phyloP scores from a whole-genome alignment of 2,329 filamentous ascomycete species.

The Fusarium transvaalense region DNA sequence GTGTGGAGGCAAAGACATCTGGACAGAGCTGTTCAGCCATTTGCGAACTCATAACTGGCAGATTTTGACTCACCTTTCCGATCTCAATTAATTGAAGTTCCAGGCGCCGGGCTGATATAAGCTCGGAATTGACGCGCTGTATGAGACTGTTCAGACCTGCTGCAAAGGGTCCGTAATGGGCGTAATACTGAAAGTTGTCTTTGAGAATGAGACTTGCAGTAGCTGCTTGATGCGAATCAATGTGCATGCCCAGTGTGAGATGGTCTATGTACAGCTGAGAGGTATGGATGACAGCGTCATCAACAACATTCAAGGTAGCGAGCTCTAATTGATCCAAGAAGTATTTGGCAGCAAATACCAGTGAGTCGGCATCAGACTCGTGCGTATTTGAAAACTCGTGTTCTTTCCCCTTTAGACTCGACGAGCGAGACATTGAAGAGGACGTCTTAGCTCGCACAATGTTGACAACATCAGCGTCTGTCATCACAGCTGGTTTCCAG shows the following conservation, averaged over 20 bases:
- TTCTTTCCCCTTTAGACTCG: slow-evolving; percentile 59
- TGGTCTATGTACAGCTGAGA: slow-evolving; percentile 61
- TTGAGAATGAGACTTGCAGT: slow-evolving; percentile 55
- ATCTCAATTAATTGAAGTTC: slow-evolving; percentile 65
- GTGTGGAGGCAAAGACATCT: slow-evolving; percentile 55
- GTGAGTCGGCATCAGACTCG: slow-evolving; percentile 50
- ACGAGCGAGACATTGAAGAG: slow-evolving; percentile 36
- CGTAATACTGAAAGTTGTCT: slow-evolving; percentile 54
- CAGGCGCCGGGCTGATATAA: slow-evolving; percentile 58
- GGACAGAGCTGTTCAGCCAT: slow-evolving; percentile 30
- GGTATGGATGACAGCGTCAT: slow-evolving; percentile 51
- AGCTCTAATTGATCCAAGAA: slow-evolving; percentile 67
- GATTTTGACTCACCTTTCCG: slow-evolving; percentile 59
- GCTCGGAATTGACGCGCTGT: slow-evolving; percentile 53
- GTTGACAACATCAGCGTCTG: slow-evolving; percentile 47
- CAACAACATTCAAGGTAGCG: slow-evolving; percentile 53
- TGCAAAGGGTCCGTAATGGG: slow-evolving; percentile 50
- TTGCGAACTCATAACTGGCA: neutral
- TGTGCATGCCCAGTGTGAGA: slow-evolving; percentile 44
- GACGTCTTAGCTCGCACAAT: slow-evolving; percentile 44
- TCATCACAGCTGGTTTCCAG: slow-evolving; percentile 61
- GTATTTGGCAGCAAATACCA: slow-evolving; percentile 58
- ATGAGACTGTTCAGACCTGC: slow-evolving; percentile 53
- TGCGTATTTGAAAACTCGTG: slow-evolving; percentile 52
- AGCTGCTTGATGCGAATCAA: slow-evolving; percentile 52